These are phyloP conservation scores for Thelonectria blattea DNA, from an alignment of 2,329 filamentous ascomycete genomes.

Conservation along the genomic window DNA sequence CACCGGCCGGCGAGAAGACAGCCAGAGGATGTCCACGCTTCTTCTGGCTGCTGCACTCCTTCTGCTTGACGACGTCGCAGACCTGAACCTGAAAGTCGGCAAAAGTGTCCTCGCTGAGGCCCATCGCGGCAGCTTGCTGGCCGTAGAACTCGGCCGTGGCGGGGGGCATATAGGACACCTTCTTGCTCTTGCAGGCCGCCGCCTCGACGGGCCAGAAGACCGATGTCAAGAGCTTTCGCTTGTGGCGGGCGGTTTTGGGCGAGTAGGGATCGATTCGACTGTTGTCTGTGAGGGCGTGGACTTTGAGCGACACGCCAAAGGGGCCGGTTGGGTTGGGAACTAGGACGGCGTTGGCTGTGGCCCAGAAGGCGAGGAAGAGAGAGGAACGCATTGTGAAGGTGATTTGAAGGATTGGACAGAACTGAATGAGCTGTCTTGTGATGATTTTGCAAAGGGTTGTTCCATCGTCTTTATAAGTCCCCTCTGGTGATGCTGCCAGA, in stretches of 20 bases:
- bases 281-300: conserved; percentile 39
- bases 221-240: conserved; percentile 39
- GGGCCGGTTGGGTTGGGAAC: conserved; percentile 40
- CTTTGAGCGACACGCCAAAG: conserved; percentile 38
- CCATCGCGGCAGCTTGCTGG: conserved; percentile 31
- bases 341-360: conserved; percentile 33
- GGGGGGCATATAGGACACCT: conserved; percentile 44
- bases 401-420: neutral
- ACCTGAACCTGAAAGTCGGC: conserved; percentile 35
- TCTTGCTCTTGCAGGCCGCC: conserved; percentile 28
- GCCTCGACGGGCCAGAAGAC: conserved; percentile 41
- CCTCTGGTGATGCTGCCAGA: neutral
- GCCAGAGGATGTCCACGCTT: conserved; percentile 36
- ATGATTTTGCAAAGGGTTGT: neutral
- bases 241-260: conserved; percentile 25
- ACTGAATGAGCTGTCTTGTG: neutral
- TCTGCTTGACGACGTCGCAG: conserved; percentile 30
- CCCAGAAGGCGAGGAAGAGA: conserved; percentile 18
- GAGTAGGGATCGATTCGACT: conserved; percentile 42
- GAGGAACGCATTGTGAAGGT: conserved; percentile 28
- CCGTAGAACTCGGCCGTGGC: conserved; percentile 41
- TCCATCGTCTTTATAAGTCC: neutral
- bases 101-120: conserved; percentile 42
- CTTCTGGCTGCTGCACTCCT: conserved; percentile 18
- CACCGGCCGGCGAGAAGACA: conserved; percentile 54